Evolutionary conservation across 768 basidiomycete species (phyloP).

Genomic region (Mycena galericulata): DNA sequence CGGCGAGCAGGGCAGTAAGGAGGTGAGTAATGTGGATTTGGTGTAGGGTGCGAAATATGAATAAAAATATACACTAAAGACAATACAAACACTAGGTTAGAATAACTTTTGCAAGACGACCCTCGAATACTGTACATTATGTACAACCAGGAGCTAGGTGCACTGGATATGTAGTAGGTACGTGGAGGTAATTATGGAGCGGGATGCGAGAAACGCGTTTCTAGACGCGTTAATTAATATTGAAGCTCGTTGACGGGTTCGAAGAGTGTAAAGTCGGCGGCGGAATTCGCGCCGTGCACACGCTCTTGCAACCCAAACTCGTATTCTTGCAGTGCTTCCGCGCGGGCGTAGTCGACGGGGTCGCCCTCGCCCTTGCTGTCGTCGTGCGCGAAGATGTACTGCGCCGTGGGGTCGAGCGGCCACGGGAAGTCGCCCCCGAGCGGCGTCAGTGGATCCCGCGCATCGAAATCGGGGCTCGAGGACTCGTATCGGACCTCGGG

Average conservation of each 20-base stretch:
- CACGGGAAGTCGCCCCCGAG: constrained; percentile 10
- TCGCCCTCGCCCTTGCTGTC: not conserved
- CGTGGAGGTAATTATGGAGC: too few species aligned
- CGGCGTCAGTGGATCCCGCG: constrained; percentile 1
- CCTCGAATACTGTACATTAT: constrained; percentile 1
- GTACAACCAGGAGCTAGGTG: not conserved
- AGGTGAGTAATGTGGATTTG: too few species aligned
- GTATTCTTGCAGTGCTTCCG: constrained; percentile 19
- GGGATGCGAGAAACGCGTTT: too few species aligned
- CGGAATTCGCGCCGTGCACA: not conserved
- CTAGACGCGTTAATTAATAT: too few species aligned
- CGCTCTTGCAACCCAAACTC: constrained; percentile 20
- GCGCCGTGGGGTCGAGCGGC: constrained; percentile 9
- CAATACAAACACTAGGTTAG: not conserved
- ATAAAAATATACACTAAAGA: constrained; percentile 9
- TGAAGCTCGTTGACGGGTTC: not conserved
- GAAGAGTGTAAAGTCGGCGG: not conserved
- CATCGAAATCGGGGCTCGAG: constrained; percentile 4
- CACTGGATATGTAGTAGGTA: not conserved
- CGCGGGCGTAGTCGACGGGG: constrained; percentile 1
- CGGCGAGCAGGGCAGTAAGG: too few species aligned
- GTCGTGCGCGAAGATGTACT: constrained; percentile 7
- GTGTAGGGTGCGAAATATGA: not conserved
- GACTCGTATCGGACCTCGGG: not conserved
- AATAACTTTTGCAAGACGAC: not conserved